Base-by-base conservation (phyloP, 768 basidiomycete species). In the Solioccasus polychromus region DNA sequence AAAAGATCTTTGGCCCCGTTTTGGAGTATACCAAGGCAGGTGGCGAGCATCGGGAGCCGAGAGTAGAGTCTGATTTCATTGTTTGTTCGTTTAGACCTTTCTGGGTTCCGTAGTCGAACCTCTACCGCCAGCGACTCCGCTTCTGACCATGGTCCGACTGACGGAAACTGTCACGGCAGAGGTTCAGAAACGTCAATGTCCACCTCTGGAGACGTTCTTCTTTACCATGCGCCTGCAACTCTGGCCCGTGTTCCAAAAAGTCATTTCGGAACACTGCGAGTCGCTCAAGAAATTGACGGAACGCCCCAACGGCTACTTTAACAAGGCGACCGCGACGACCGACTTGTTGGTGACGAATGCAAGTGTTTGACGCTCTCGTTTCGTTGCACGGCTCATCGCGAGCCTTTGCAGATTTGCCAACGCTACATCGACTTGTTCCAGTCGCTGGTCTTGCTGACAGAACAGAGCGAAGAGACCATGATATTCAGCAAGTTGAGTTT, bases 221-320 rank as follows among this genome's bases (percentile, higher is more conserved):
- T 88, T 92, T 62, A 74, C 77, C 2, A 73, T 93, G 35, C 84
- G 91, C 18, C 68, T 99, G 44, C 77, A 83, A 54, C 80, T 98
- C 75, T 98, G 93, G 92, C 96, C 95, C 2, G 73, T 87, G 5
- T 98, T 95, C 67, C 88, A 94, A 60, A 94, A 88, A 58, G 78
- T 77, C 24, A 88, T 97, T 83, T 79, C 85, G 19, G 83, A 85
- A 17, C 82, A 98, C 53, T 72, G 86, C 35, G 92, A 94, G 12
- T 77, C 82, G 23, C 66, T 98, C 48, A 92, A 86, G 64, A 88
- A 81, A 61, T 65, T 93, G 20, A 87, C 88, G 1, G 94, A 93
- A 55, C 83, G 86, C 12, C 69, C 71, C 46, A 64, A 69, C 26
- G 74, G 85, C 28, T 83, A 83, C 58, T 83, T 87, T 59, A 78